These are phyloP conservation scores for Leishmania tropica DNA, from an alignment of 208 protist genomes.

Conservation along the genomic window DNA sequence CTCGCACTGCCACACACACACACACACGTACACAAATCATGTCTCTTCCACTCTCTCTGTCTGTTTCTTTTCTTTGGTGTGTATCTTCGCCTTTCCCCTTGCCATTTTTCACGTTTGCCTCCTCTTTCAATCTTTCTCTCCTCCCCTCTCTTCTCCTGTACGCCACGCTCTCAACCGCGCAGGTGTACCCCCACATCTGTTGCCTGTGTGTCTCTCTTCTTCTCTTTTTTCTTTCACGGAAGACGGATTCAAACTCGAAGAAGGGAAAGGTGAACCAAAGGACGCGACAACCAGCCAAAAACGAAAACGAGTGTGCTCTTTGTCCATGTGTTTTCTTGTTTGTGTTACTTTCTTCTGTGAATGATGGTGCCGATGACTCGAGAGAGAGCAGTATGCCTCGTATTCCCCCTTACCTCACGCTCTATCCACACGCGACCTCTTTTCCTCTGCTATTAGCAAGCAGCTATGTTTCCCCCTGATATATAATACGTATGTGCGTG, in stretches of 20 bases:
- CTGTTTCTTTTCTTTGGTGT: neutral
- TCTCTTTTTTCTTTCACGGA: neutral
- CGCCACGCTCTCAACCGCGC: neutral
- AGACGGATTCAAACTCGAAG: neutral
- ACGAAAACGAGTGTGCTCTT: neutral
- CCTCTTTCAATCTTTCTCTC: neutral
- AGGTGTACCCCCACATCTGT: too few relatives aligned
- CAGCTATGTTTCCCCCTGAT: neutral
- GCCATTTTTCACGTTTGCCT: neutral
- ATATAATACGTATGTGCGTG: neutral
- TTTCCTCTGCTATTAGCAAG: neutral
- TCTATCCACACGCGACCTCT: neutral
- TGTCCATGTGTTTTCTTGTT: neutral
- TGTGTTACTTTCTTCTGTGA: neutral
- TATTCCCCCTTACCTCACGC: neutral
- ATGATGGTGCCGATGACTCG: neutral
- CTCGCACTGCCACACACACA: neutral
- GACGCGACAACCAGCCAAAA: neutral
- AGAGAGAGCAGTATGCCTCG: neutral
- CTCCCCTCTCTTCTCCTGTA: neutral
- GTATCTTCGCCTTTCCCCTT: neutral
- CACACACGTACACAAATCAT: neutral
- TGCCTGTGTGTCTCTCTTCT: neutral
- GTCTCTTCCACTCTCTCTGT: neutral
- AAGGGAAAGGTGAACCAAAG: neutral